Conservation (phyloP, 1,284 basidiomycete genomes). For the Wolfiporia cocos region DNA sequence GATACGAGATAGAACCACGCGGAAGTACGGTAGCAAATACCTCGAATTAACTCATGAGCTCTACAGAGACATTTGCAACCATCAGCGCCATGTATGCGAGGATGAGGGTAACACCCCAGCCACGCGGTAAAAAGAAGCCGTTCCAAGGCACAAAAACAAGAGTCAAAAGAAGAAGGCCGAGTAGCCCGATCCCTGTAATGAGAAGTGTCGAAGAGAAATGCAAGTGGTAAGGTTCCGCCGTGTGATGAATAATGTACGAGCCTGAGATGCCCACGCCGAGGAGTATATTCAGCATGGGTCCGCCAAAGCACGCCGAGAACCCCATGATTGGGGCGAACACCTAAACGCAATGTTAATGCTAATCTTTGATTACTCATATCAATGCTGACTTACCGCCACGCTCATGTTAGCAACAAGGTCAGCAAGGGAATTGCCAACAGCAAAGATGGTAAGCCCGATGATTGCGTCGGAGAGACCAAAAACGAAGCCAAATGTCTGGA, state of each 20-base stretch:
- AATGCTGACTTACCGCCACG: constrained; percentile 75
- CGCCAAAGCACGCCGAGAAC: constrained; percentile 91
- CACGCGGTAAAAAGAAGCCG: constrained; percentile 71
- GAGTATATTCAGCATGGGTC: constrained; percentile 95
- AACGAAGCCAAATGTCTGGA: constrained; percentile 85
- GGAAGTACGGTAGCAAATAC: background rate
- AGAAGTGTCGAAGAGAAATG: constrained; percentile 81
- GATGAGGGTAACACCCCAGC: constrained; percentile 80
- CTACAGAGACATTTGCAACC: constrained; percentile 72
- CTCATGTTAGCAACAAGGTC: constrained; percentile 97
- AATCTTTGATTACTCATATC: too few relatives aligned
- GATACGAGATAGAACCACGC: background rate
- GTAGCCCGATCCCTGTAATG: constrained; percentile 76
- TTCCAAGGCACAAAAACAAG: constrained; percentile 83
- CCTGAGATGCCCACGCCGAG: constrained; percentile 84
- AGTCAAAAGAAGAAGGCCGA: constrained; percentile 72
- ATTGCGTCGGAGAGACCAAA: constrained; percentile 97
- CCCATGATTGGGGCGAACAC: constrained; percentile 85
- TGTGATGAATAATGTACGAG: constrained; percentile 62
- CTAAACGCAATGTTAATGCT: too few relatives aligned
- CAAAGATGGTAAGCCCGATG: constrained; percentile 94
- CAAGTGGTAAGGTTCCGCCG: constrained; percentile 57
- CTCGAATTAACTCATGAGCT: constrained; percentile 30
- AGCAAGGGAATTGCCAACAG: constrained; percentile 92
- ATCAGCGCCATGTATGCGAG: constrained; percentile 69